Evolutionary conservation across 2,329 filamentous ascomycete genomes (phyloP).

Genomic region (Claviceps africana): DNA sequence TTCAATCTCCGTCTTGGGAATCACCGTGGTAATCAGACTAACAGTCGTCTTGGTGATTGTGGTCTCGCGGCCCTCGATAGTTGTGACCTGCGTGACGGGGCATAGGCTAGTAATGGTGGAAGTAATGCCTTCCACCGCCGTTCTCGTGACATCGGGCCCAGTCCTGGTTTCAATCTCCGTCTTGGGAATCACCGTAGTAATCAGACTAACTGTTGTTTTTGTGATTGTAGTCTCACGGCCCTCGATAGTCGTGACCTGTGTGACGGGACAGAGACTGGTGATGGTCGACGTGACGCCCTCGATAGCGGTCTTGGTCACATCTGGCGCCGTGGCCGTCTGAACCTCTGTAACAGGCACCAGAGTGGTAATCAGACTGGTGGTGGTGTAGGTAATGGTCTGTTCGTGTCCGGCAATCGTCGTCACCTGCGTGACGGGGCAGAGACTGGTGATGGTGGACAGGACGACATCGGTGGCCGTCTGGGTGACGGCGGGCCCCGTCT

Average conservation of each 20-base stretch:
- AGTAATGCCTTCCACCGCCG: constrained; percentile 20
- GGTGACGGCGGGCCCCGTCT: constrained; percentile 17
- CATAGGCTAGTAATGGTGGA: constrained; percentile 28
- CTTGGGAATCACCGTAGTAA: constrained; percentile 16
- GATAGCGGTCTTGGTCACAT: constrained; percentile 17
- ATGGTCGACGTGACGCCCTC: constrained; percentile 23
- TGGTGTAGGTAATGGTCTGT: constrained; percentile 10
- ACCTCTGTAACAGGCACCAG: constrained; percentile 16
- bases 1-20: constrained; percentile 16
- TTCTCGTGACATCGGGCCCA: constrained; percentile 19
- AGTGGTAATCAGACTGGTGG: constrained; percentile 13
- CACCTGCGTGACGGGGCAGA: constrained; percentile 24
- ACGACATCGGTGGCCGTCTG: constrained; percentile 17
- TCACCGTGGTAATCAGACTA: constrained; percentile 13
- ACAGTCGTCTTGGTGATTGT: constrained; percentile 13
- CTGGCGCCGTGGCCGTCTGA: constrained; percentile 18
- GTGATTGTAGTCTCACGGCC: constrained; percentile 11
- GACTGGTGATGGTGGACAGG: constrained; percentile 26
- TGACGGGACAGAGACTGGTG: constrained; percentile 30
- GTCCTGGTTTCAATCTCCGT: constrained; percentile 17
- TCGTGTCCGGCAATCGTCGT: constrained; percentile 8
- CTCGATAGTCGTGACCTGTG: constrained; percentile 19
- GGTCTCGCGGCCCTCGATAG: constrained; percentile 11
- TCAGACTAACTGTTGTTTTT: constrained; percentile 11
- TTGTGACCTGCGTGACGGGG: constrained; percentile 24